Conservation (phyloP, 2,329 filamentous ascomycete species). For the Aspergillus nomiae region DNA sequence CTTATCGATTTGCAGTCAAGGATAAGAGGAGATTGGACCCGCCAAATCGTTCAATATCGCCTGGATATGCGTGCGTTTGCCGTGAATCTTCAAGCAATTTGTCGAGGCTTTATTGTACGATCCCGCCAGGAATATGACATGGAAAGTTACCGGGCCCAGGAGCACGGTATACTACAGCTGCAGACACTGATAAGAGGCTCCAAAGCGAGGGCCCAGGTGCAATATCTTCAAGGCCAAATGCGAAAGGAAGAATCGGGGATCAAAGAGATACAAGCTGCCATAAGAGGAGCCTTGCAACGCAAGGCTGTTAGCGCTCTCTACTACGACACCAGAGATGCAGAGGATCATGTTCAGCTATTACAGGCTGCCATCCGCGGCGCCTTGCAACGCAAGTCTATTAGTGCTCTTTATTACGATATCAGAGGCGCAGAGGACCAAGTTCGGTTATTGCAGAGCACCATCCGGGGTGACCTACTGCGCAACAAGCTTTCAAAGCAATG, state of each 20-base stretch:
- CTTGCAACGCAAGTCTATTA: constrained; percentile 43
- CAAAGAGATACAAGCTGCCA: constrained; percentile 57
- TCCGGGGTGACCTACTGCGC: constrained; percentile 57
- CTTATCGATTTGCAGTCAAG: constrained; percentile 82
- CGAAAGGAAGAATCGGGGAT: constrained; percentile 47
- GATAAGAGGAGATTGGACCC: constrained; percentile 82
- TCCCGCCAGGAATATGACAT: constrained; percentile 62
- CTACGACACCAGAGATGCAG: constrained; percentile 62
- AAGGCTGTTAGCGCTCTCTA: constrained; percentile 55
- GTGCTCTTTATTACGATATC: constrained; percentile 61
- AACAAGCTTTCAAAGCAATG: constrained; percentile 19
- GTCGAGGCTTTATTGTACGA: constrained; percentile 75
- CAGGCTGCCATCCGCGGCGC: constrained; percentile 64
- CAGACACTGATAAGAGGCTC: constrained; percentile 75
- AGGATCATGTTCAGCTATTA: constrained; percentile 61
- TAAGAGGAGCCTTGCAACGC: constrained; percentile 51
- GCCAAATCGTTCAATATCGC: constrained; percentile 80
- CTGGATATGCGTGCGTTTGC: constrained; percentile 82
- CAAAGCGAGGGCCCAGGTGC: constrained; percentile 45
- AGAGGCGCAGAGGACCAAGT: constrained; percentile 67
- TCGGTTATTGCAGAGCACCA: constrained; percentile 54
- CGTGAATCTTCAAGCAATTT: constrained; percentile 74
- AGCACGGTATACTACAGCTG: constrained; percentile 72
- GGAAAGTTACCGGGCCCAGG: constrained; percentile 72
- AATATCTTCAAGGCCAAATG: constrained; percentile 42